These are phyloP conservation scores for Vaccinium corymbosum DNA, from an alignment of 148 eudicot species.

Conservation along the genomic window DNA sequence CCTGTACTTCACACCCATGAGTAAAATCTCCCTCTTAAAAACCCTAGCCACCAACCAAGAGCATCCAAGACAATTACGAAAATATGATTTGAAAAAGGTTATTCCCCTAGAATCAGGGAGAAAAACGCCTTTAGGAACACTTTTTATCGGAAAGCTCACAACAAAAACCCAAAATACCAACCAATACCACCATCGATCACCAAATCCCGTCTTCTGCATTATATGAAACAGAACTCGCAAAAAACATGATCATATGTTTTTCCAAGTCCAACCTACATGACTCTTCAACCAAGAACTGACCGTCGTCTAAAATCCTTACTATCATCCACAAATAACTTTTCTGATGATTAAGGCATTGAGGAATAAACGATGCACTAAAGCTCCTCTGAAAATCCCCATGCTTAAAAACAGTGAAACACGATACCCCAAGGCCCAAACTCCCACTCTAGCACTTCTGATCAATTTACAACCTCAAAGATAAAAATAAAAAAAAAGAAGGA, in stretches of 20 bases:
- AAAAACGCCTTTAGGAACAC: background rate
- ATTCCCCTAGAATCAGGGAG: background rate
- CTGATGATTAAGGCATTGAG: background rate
- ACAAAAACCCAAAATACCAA: background rate
- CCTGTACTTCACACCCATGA: background rate
- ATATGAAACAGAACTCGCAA: background rate
- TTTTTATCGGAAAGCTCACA: background rate
- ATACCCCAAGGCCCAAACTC: background rate
- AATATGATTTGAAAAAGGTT: background rate
- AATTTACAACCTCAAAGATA: background rate
- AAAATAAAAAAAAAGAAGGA: too few relatives aligned
- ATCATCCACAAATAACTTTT: background rate
- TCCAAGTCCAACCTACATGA: background rate
- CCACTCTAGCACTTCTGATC: background rate
- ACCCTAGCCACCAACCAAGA: background rate
- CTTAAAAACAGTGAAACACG: too few relatives aligned
- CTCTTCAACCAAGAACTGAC: background rate
- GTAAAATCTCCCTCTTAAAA: background rate
- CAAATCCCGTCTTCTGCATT: background rate
- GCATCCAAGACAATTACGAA: background rate
- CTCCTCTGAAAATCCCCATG: background rate
- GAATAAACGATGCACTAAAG: background rate
- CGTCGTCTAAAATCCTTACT: background rate
- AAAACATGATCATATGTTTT: background rate
- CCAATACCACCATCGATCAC: background rate